Evolutionary conservation across 2,329 filamentous ascomycete genomes (phyloP).

Genomic region (Didymella glomerata): DNA sequence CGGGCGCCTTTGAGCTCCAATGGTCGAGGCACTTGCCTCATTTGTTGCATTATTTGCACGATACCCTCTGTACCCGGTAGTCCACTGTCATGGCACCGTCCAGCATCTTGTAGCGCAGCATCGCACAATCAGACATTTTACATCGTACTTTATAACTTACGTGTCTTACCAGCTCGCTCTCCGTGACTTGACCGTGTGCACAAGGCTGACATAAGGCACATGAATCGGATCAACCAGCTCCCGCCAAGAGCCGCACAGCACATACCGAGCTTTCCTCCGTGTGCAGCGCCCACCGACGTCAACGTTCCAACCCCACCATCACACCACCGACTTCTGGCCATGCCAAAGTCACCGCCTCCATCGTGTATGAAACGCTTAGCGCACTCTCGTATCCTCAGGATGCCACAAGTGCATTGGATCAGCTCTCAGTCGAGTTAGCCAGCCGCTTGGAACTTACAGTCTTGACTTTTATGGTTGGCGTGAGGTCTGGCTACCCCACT

Average conservation of each 20-base stretch:
- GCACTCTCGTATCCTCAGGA: constrained; percentile 5
- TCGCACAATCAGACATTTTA: neutral
- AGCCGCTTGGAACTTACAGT: constrained; percentile 14
- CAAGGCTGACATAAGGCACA: constrained; percentile 9
- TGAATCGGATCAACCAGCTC: constrained; percentile 1
- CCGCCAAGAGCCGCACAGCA: constrained; percentile 16
- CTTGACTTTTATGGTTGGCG: constrained; percentile 9
- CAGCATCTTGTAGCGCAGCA: constrained; percentile 7
- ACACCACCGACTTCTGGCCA: constrained; percentile 23
- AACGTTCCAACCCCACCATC: constrained; percentile 20
- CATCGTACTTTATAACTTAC: neutral
- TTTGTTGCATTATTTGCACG: constrained; percentile 16
- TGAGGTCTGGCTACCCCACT: constrained; percentile 35
- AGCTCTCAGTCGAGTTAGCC: constrained; percentile 22
- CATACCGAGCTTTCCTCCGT: constrained; percentile 18
- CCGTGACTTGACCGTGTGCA: constrained; percentile 4
- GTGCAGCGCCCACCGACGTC: constrained; percentile 25
- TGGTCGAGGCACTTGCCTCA: neutral
- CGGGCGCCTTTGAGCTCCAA: neutral
- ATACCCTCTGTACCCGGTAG: constrained; percentile 20
- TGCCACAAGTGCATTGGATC: constrained; percentile 32
- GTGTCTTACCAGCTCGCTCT: neutral
- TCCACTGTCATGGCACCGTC: constrained; percentile 6
- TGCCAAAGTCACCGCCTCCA: constrained; percentile 24
- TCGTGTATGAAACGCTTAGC: constrained; percentile 24